phyloP scores from a whole-genome alignment of 2,329 filamentous ascomycete genomes.

The Penicillium sp. region DNA sequence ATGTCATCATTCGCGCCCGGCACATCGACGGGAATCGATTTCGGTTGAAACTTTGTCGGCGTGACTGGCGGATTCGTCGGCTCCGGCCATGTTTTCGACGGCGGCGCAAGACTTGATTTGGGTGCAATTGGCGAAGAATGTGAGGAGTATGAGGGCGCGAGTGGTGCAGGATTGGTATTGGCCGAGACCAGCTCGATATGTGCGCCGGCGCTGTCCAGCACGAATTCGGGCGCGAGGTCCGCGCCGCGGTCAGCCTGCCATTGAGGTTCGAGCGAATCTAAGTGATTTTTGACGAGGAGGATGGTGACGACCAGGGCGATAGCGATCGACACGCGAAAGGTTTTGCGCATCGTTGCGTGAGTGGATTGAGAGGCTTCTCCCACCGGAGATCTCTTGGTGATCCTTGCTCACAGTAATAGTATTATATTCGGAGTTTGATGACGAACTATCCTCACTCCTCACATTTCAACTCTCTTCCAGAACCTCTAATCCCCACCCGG shows the following conservation, averaged over 20 bases:
- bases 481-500: background rate
- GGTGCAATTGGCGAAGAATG: background rate
- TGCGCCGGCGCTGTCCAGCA: constrained; percentile 15
- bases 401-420: background rate
- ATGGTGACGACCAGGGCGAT: constrained; percentile 23
- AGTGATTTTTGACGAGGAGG: constrained; percentile 25
- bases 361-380: background rate
- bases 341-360: constrained; percentile 21
- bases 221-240: constrained; percentile 8
- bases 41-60: constrained; percentile 10
- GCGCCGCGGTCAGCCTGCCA: constrained; percentile 12
- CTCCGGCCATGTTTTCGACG: constrained; percentile 14
- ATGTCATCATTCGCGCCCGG: constrained; percentile 15
- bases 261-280: constrained; percentile 22
- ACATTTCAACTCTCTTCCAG: background rate
- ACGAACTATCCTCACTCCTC: no score
- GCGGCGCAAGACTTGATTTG: background rate
- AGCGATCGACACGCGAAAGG: constrained; percentile 22
- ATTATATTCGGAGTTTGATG: background rate
- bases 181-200: constrained; percentile 30
- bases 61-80: constrained; percentile 14
- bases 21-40: constrained; percentile 24
- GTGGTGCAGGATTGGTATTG: constrained; percentile 3
- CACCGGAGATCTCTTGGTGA: background rate
- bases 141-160: background rate